Percentiles rank a stretch among this genome's conserved stretches.
Conservation (phyloP, 345 rosid genomes). For the Aegle marmelos region DNA sequence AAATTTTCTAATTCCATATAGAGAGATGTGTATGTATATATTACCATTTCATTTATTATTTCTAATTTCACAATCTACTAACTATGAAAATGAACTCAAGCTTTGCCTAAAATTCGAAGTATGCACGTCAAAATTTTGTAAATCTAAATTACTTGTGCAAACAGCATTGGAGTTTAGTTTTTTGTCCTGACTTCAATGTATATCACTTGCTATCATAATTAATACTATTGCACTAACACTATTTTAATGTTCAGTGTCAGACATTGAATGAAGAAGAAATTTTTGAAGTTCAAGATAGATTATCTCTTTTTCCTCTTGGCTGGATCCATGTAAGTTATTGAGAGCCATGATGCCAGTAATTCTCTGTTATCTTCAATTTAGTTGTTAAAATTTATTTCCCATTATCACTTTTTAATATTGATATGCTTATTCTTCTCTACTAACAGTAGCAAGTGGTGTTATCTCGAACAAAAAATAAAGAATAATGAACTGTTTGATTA, state of each 20-base stretch:
- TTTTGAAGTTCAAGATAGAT: conserved; percentile 84
- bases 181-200: background rate
- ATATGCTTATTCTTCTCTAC: background rate
- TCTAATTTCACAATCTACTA: background rate
- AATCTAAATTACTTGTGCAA: background rate
- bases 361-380: background rate
- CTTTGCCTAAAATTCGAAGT: background rate
- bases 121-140: background rate
- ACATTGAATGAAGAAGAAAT: conserved; percentile 93
- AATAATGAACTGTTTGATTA: background rate
- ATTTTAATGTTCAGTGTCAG: conserved; percentile 56
- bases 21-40: background rate
- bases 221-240: background rate
- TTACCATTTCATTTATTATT: background rate
- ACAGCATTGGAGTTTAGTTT: background rate
- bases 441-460: background rate
- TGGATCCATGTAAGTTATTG: conserved; percentile 88
- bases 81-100: background rate
- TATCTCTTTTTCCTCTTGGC: conserved; percentile 85
- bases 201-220: background rate
- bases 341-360: conserved; percentile 1
- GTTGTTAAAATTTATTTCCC: background rate
- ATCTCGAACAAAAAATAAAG: background rate
- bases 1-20: background rate
- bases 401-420: background rate